A percentile compares a stretch with the other conserved stretches of the same genome.
Evolutionary conservation across 805 yeast species (phyloP).

Genomic region (Metschnikowia peoriensis): DNA sequence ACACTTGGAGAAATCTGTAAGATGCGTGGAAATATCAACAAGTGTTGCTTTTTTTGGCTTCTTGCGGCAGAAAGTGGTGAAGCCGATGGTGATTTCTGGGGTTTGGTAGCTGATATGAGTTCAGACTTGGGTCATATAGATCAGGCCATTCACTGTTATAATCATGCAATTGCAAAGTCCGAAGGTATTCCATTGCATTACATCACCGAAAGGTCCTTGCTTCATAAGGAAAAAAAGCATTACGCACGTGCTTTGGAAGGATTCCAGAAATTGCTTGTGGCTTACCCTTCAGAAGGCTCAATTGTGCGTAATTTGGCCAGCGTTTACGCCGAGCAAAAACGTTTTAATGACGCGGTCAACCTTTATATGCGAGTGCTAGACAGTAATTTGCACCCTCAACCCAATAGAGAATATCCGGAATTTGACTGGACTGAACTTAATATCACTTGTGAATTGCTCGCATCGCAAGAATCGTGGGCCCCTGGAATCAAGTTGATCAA

Average conservation of each 20-base stretch:
- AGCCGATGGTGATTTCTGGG: conserved; percentile 77
- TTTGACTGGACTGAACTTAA: conserved; percentile 91
- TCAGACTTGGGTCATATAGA: conserved; percentile 63
- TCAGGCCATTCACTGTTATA: conserved; percentile 78
- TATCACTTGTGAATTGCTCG: conserved; percentile 74
- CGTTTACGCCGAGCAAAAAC: conserved; percentile 52
- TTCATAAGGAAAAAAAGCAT: conserved; percentile 66
- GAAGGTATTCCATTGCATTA: conserved; percentile 31
- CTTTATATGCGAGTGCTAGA: conserved; percentile 65
- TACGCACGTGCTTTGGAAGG: conserved; percentile 73
- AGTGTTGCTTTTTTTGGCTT: conserved; percentile 79
- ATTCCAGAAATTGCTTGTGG: conserved; percentile 53
- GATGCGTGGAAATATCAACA: conserved; percentile 61
- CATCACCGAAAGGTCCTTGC: conserved; percentile 60
- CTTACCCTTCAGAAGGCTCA: conserved; percentile 57
- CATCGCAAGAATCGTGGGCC: conserved; percentile 62
- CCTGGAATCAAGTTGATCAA: conserved; percentile 66
- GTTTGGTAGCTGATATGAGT: conserved; percentile 67
- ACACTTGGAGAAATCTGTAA: conserved; percentile 83
- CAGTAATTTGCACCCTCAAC: conserved; percentile 46
- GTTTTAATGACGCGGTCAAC: conserved; percentile 72
- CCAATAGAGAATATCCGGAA: conserved; percentile 38
- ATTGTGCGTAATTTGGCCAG: conserved; percentile 57
- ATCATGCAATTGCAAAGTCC: conserved; percentile 54
- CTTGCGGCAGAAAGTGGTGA: conserved; percentile 77